Base-by-base conservation (phyloP, 2,329 filamentous ascomycete genomes). In the Paraphoma sp. region DNA sequence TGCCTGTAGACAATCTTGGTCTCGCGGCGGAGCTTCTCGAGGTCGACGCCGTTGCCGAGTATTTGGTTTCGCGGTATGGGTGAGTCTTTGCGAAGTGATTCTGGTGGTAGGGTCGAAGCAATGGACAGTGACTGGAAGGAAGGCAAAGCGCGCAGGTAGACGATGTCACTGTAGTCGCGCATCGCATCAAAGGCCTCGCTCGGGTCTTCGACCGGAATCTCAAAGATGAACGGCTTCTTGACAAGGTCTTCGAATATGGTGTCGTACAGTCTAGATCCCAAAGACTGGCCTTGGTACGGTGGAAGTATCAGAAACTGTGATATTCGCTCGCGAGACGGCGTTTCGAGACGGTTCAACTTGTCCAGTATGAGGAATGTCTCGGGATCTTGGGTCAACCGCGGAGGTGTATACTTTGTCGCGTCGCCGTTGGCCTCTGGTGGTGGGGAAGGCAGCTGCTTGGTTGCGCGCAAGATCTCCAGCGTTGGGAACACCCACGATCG, bases 271-370 rank as follows among this genome's bases (percentile, higher is more conserved):
- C 87, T 84, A 10, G 87, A 85, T 36, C 94, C 95, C 48, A 94
- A 88, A 14, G 93, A 93, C 59, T 87, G 86, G 59, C 86, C 84
- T 73, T 97, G 93, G 76, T 92, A 96, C 6, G 92, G 90, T 2
- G 93, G 93, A 10, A 99, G 82, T 60, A 99, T 89, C 58, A 99
- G 73, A 76, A 98, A 98, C 75, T 99, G 95, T 0, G 94, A 96
- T 63, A 99, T 91, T 44, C 96, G 86, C 57, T 92, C 87, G 40
- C 94, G 88, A 67, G 89, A 90, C 11, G 91, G 89, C 2, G 93
- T 83, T 47, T 88, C 80, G 4, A 82, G 85, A 75, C 62, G 89
- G 80, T 75, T 52, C 17, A 75, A 63, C 31, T 61, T 61, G 14
- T 71, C 65, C 30, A 57, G 71, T 55, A 74, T 70, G n/a, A 68